Percentiles rank a stretch among this genome's conserved stretches.
Evolutionary conservation across 257 asterid species (phyloP).

Genomic region (Marsdenia floribunda): DNA sequence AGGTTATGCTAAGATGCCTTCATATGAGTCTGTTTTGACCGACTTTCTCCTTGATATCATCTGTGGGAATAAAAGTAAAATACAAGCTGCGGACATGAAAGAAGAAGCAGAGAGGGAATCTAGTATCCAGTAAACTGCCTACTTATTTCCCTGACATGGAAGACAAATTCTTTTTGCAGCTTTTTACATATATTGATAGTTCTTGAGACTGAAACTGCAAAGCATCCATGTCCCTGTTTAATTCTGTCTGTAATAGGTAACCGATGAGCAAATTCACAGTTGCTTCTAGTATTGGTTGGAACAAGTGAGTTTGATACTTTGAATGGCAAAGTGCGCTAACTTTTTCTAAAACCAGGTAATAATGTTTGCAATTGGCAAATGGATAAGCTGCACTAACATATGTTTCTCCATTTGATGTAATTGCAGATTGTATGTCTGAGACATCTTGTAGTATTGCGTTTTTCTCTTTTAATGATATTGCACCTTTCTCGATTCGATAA

Average conservation of each 20-base stretch:
- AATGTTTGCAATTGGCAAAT: background rate
- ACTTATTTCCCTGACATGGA: background rate
- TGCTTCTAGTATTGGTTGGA: background rate
- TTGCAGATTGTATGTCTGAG: background rate
- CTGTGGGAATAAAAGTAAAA: constrained; percentile 14
- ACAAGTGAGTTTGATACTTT: background rate
- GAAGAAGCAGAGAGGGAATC: background rate
- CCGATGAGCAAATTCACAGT: background rate
- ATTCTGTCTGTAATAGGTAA: background rate
- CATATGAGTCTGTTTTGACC: constrained; percentile 53
- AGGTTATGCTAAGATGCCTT: constrained; percentile 73
- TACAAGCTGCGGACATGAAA: background rate
- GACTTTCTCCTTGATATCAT: constrained; percentile 63
- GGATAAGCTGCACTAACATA: background rate
- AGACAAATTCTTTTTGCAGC: background rate
- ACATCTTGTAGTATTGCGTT: background rate
- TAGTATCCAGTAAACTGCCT: background rate
- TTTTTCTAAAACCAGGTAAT: background rate
- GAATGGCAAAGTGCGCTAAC: background rate
- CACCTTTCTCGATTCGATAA: background rate
- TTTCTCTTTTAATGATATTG: background rate
- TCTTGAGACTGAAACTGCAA: background rate
- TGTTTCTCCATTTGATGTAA: background rate
- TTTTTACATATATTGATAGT: background rate
- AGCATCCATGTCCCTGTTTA: background rate